Evolutionary conservation across 1,284 basidiomycete genomes (phyloP).

Genomic region (Peniophora sp.): DNA sequence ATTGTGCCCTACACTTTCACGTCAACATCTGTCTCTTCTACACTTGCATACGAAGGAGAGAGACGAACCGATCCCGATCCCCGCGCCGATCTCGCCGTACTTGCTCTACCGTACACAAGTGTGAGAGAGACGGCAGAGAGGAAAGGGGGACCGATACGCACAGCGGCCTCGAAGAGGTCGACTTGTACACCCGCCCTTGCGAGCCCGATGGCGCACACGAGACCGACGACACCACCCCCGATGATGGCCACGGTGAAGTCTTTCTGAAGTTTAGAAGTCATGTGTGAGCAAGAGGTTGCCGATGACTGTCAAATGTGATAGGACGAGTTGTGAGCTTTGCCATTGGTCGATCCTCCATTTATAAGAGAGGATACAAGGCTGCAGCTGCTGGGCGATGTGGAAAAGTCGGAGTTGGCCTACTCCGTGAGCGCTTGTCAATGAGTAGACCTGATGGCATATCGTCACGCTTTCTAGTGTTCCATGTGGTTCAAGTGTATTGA

Average conservation of each 20-base stretch:
- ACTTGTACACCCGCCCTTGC: conserved; percentile 10
- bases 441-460: too few relatives aligned
- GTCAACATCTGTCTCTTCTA: background rate
- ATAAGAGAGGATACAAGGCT: too few relatives aligned
- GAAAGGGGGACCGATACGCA: conserved; percentile 2
- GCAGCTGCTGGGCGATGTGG: too few relatives aligned
- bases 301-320: too few relatives aligned
- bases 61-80: conserved; percentile 36
- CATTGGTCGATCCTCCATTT: too few relatives aligned
- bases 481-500: too few relatives aligned
- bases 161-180: conserved; percentile 14
- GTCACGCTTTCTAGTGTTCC: too few relatives aligned
- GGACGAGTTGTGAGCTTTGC: too few relatives aligned
- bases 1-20: conserved; percentile 33
- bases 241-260: conserved; percentile 13
- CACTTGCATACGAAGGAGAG: conserved; percentile 1
- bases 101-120: conserved; percentile 23
- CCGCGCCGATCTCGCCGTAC: conserved; percentile 43
- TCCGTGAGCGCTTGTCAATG: too few relatives aligned
- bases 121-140: background rate
- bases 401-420: too few relatives aligned
- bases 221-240: conserved; percentile 14
- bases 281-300: too few relatives aligned
- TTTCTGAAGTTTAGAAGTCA: too few relatives aligned
- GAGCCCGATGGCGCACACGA: conserved; percentile 12